Evolutionary conservation across 1,284 basidiomycete genomes (phyloP).

Genomic region (Moesziomyces sp.): DNA sequence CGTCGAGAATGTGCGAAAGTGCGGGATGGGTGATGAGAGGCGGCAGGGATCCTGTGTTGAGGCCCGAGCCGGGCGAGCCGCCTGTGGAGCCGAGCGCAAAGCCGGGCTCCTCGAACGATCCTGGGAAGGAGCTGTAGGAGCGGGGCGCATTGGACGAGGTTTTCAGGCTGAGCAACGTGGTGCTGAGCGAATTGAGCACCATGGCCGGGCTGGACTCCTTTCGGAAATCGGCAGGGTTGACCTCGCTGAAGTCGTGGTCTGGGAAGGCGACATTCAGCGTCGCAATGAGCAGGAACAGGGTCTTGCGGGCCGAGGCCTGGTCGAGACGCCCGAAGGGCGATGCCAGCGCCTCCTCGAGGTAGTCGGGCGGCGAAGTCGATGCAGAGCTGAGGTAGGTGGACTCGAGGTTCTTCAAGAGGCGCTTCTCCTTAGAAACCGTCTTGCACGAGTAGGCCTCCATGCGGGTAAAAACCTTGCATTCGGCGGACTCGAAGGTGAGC

Average conservation of each 20-base stretch:
- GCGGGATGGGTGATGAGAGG: conserved; percentile 74
- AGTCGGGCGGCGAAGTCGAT: conserved; percentile 62
- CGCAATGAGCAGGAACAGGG: conserved; percentile 90
- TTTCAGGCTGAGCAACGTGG: conserved; percentile 63
- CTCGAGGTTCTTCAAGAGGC: conserved; percentile 86
- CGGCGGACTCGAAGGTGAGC: conserved; percentile 78
- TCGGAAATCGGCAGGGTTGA: conserved; percentile 86
- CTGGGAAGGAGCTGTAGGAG: conserved; percentile 53
- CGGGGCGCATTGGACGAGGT: conserved; percentile 54
- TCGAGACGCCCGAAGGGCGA: conserved; percentile 70
- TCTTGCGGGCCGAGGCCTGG: conserved; percentile 77
- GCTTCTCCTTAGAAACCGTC: conserved; percentile 95
- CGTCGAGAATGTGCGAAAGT: conserved; percentile 86
- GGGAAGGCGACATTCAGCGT: conserved; percentile 97
- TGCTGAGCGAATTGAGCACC: conserved; percentile 65
- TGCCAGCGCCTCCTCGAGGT: conserved; percentile 60
- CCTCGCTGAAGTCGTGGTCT: conserved; percentile 95
- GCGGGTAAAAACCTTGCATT: conserved; percentile 89
- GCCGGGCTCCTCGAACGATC: conserved; percentile 58
- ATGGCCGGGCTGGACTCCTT: conserved; percentile 71
- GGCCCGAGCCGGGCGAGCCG: conserved; percentile 25
- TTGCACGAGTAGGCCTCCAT: conserved; percentile 99
- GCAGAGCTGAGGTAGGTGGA: conserved; percentile 60
- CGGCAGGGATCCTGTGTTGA: conserved; percentile 26
- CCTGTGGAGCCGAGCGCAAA: conserved; percentile 28